Evolutionary conservation across 2,329 filamentous ascomycete genomes (phyloP).

Genomic region (Teratosphaeria destructans): DNA sequence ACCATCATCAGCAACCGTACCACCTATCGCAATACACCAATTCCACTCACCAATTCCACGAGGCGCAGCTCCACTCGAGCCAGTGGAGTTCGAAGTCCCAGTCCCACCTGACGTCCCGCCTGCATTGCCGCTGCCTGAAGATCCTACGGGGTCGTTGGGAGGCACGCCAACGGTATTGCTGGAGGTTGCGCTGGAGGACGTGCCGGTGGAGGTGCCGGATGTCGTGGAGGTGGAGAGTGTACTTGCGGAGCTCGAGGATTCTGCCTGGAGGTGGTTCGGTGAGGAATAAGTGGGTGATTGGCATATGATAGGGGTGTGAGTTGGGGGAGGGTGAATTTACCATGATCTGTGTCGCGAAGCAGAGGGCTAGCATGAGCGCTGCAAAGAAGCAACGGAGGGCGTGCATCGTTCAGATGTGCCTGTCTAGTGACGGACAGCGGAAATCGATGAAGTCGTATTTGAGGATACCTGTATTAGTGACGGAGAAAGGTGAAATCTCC

Average conservation of each 20-base stretch:
- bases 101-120: conserved; percentile 1
- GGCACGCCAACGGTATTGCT: conserved; percentile 1
- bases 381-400: neutral
- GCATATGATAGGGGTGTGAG: neutral
- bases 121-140: conserved; percentile 1
- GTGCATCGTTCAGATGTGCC: neutral
- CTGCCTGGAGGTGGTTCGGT: neutral
- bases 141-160: neutral
- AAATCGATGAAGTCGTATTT: neutral
- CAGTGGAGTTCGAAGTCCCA: neutral
- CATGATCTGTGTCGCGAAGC: neutral
- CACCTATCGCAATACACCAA: neutral
- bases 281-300: neutral
- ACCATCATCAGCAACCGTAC: neutral
- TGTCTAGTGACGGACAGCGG: neutral
- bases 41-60: neutral
- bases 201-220: neutral
- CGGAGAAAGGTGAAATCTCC: neutral
- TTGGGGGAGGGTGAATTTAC: neutral
- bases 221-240: conserved; percentile 5
- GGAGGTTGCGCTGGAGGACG: neutral
- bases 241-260: conserved; percentile 1
- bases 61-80: neutral
- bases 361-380: conserved; percentile 3
- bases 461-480: neutral